Conservation (phyloP, 2,329 filamentous ascomycete genomes). For the Colletotrichum karsti region DNA sequence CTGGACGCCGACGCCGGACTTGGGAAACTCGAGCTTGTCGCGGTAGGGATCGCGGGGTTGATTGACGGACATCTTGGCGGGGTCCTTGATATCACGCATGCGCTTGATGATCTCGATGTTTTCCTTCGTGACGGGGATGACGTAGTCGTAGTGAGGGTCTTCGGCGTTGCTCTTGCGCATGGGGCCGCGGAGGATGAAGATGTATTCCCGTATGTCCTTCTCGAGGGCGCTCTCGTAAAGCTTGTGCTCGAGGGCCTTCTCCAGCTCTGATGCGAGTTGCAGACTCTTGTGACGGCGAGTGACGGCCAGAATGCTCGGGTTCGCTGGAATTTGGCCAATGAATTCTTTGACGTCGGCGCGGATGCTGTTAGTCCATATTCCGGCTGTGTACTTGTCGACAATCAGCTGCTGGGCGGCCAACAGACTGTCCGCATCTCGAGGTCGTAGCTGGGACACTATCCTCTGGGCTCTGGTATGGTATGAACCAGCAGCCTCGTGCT, state of each 20-base stretch:
- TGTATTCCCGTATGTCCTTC: constrained; percentile 54
- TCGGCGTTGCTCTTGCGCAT: constrained; percentile 34
- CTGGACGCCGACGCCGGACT: constrained; percentile 80
- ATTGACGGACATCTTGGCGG: constrained; percentile 57
- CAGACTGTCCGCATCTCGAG: constrained; percentile 19
- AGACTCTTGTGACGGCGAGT: constrained; percentile 61
- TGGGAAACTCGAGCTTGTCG: constrained; percentile 79
- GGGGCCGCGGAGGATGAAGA: constrained; percentile 56
- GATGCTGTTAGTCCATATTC: constrained; percentile 57
- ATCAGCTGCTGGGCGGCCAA: constrained; percentile 33
- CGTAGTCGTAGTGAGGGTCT: constrained; percentile 36
- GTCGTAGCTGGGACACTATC: constrained; percentile 39
- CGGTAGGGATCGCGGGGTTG: constrained; percentile 62
- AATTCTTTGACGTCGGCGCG: constrained; percentile 36
- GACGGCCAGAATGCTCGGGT: constrained; percentile 48
- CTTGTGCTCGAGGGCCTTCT: constrained; percentile 58
- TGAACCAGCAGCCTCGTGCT: constrained; percentile 57
- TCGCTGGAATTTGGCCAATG: constrained; percentile 24
- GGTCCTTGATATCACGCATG: constrained; percentile 57
- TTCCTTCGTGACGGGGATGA: constrained; percentile 47
- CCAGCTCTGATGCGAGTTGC: constrained; percentile 64
- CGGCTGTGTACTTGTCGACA: constrained; percentile 57
- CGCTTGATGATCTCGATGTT: constrained; percentile 45
- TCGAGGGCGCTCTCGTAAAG: constrained; percentile 49
- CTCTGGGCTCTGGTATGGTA: constrained; percentile 46